Percentiles rank a stretch among this genome's conserved stretches.
phyloP scores from a whole-genome alignment of 2,329 filamentous ascomycete species.

The Hymenoscyphus fraxineus region DNA sequence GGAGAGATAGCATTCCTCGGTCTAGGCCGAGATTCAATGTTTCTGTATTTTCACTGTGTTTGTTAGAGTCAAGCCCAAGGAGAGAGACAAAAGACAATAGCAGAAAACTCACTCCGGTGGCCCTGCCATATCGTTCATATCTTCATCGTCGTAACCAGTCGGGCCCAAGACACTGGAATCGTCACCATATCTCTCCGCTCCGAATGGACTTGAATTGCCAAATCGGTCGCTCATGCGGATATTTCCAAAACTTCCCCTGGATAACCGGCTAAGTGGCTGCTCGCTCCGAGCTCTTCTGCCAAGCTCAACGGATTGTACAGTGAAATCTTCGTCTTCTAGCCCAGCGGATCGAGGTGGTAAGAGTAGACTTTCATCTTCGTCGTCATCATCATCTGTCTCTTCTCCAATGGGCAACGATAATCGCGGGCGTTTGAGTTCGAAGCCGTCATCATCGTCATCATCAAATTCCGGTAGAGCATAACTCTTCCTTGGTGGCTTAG shows the following conservation, averaged over 20 bases:
- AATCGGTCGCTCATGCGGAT: conserved; percentile 52
- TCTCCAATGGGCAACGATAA: conserved; percentile 54
- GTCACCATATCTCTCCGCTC: conserved; percentile 22
- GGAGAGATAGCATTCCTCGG: conserved; percentile 19
- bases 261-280: conserved; percentile 43
- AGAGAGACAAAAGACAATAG: not conserved
- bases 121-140: conserved; percentile 18
- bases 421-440: conserved; percentile 48
- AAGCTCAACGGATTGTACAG: conserved; percentile 56
- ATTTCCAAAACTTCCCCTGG: conserved; percentile 47
- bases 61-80: conserved; percentile 9
- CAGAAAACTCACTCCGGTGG: conserved; percentile 20
- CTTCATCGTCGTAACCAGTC: conserved; percentile 23
- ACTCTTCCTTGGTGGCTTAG: conserved; percentile 14
- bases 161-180: conserved; percentile 31
- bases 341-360: conserved; percentile 50
- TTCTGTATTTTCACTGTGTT: conserved; percentile 24
- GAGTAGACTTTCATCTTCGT: conserved; percentile 44
- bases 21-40: conserved; percentile 22
- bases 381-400: conserved; percentile 51
- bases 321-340: conserved; percentile 57
- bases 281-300: conserved; percentile 51
- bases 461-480: conserved; percentile 20
- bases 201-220: conserved; percentile 30
- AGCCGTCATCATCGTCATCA: conserved; percentile 40